phyloP scores from a whole-genome alignment of 495 filamentous ascomycete species.

The Annulohypoxylon nitens region DNA sequence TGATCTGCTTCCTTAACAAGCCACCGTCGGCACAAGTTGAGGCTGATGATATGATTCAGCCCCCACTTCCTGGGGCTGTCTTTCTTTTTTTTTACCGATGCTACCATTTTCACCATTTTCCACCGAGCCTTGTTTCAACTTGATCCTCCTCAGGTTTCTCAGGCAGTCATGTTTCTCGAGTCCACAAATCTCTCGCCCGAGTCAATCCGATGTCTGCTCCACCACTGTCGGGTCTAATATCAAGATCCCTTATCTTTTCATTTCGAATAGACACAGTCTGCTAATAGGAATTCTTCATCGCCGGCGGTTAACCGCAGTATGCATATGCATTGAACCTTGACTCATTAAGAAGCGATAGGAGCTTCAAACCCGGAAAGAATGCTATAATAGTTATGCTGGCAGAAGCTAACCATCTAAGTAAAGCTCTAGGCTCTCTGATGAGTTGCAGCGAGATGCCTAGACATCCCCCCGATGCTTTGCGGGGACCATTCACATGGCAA shows the following conservation, averaged over 20 bases:
- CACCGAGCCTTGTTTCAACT: background rate
- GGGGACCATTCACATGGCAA: conserved; percentile 46
- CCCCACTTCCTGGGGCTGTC: background rate
- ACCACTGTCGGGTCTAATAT: background rate
- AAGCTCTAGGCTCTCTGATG: conserved; percentile 31
- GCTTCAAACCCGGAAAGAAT: conserved; percentile 16
- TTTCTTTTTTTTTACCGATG: conserved; percentile 2
- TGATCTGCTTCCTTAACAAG: conserved; percentile 1
- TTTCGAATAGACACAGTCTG: conserved; percentile 9
- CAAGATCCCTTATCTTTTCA: conserved; percentile 30
- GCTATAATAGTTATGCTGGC: conserved; percentile 1
- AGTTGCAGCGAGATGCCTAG: conserved; percentile 25
- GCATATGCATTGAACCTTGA: conserved; percentile 48
- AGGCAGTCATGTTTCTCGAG: background rate
- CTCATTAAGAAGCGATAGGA: conserved; percentile 27
- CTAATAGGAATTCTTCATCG: conserved; percentile 38
- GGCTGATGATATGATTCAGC: background rate
- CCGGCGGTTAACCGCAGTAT: conserved; percentile 47
- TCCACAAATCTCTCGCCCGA: background rate
- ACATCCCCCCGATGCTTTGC: conserved; percentile 28
- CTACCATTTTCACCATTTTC: background rate
- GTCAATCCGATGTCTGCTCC: background rate
- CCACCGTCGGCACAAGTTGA: background rate
- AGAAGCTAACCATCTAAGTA: conserved; percentile 19
- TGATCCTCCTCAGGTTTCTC: background rate